Evolutionary conservation across 768 basidiomycete genomes (phyloP), one percentile per base, ranked within the genome.

Genomic region (Podaxis carcinomalis): DNA sequence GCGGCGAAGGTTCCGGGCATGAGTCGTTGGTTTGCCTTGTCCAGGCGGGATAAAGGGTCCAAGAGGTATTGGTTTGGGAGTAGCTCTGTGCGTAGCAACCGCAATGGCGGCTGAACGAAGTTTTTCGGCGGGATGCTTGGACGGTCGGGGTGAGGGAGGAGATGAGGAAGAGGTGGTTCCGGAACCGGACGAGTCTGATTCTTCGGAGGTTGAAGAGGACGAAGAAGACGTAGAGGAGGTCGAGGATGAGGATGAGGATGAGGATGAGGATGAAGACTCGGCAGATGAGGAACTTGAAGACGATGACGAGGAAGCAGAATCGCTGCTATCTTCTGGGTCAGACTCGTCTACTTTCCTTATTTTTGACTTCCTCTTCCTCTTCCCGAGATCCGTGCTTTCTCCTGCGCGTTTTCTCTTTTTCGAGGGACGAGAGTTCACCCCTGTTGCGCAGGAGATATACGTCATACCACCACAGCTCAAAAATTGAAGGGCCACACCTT

Each of bases 1-100:
- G 36, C 86, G 76, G 36, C 87, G 82, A n/a, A 78, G 66, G 67
- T 89, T 88, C 4, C 87, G 79, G 23, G 74, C 73, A 14, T 79
- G 83, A 1, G 87, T 89, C 1, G 80, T 69, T 0, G 80, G 69
- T 69, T 85, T 88, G 13, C 87, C 87, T 23, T 74, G 70, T 2
- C 87, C 87, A 0, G 87, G 87, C 1, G 87, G 85, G 7, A 87
- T 78, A 40, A 50, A 47, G 50, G 52, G 46, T 16, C 42, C 52
- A 11, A 25, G 68, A 66, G 28, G 21, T 52, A 21, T 19, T 49
- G 6, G 27, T 56, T 59, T 50, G 40, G 37, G 14, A 14, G 40
- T 19, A 46, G n/a, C 28, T 51, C 32, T 40, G 42, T 36, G 27
- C 6, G 49, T 16, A 55, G 27, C 23, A 5, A 5, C 14, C 10